Evolutionary conservation across 2,329 filamentous ascomycete genomes (phyloP), one percentile per base, ranked within the genome.

Genomic region (Apiospora aurea): DNA sequence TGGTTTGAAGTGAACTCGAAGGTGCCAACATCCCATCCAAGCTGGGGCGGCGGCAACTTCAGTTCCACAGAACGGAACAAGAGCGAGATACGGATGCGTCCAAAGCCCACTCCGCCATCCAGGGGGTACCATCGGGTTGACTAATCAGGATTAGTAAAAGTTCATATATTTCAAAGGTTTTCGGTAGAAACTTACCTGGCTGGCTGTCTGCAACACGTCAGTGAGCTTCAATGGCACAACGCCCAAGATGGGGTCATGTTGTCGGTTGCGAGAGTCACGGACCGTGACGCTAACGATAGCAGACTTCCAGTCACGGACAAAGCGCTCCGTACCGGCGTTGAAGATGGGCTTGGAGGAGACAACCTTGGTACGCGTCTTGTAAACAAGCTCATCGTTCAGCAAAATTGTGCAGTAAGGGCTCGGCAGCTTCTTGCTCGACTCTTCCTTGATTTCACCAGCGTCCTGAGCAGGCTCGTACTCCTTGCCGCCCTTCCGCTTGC

Each of bases 331-430:
- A 73, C 96, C 96, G 3, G 96, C 95, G 77, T 98, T 98, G 87
- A 97, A 98, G 75, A 98, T 98, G 1, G 96, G 96, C 80, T 97
- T 95, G 70, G 94, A 97, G 47, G 93, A 97, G 10, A 97, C 93
- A 4, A 95, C 95, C 85, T 99, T 98, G 47, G 94, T 90, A 78
- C 96, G 90, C n/a, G 96, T 98, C 79, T 96, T 95, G 85, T 98
- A 98, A 24, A 95, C 89, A 76, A 97, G 83, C 77, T 97, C 91
- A 78, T 98, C 96, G 76, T 98, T 98, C 81, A 93, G 87, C 14
- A 96, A 83, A 71, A 99, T 95, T 1, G 95, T 98, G 84, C 95
- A 98, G 83, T 99, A 99, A 51, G 94, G 94, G 73, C 93, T 97
- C 0, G 96, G 96, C 43, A 98, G 85, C 69, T 92, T 88, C 74